Evolutionary conservation across 129 eudicot genomes (phyloP).

Genomic region (Helianthus tuberosus): DNA sequence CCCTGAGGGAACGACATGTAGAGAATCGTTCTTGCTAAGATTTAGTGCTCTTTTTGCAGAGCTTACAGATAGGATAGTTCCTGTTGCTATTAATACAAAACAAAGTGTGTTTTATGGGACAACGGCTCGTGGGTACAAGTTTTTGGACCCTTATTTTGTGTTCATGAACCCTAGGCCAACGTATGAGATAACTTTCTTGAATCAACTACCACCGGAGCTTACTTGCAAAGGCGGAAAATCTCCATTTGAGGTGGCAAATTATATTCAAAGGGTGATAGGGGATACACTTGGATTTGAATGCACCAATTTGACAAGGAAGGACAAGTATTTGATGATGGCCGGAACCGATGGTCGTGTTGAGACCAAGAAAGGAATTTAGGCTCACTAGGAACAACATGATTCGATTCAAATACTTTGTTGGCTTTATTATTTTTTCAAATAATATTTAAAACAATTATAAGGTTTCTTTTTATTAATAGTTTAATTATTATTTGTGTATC

Average conservation of each 20-base stretch:
- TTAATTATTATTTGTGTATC: background rate
- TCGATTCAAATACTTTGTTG: conserved; percentile 16
- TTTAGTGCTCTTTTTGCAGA: conserved; percentile 94
- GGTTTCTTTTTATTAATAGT: background rate
- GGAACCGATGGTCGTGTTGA: conserved; percentile 75
- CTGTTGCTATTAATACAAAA: conserved; percentile 79
- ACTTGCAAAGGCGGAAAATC: conserved; percentile 69
- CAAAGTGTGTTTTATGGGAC: conserved; percentile 82
- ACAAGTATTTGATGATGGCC: conserved; percentile 80
- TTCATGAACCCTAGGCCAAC: conserved; percentile 91
- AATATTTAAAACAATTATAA: background rate
- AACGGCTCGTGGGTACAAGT: conserved; percentile 68
- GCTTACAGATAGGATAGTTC: conserved; percentile 78
- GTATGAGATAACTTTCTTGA: conserved; percentile 77
- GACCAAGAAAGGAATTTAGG: conserved; percentile 34
- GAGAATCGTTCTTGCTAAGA: conserved; percentile 76
- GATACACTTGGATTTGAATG: conserved; percentile 81
- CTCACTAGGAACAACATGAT: conserved; percentile 18
- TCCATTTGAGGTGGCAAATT: conserved; percentile 76
- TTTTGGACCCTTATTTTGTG: conserved; percentile 71
- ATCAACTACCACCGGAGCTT: conserved; percentile 57
- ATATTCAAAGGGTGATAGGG: conserved; percentile 71
- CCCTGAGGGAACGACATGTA: conserved; percentile 87
- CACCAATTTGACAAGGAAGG: conserved; percentile 83
- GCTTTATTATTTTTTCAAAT: conserved; percentile 20